Percentiles rank a stretch among this genome's conserved stretches.
Evolutionary conservation across 805 yeast species (phyloP).

Genomic region (Candida multigemmis): DNA sequence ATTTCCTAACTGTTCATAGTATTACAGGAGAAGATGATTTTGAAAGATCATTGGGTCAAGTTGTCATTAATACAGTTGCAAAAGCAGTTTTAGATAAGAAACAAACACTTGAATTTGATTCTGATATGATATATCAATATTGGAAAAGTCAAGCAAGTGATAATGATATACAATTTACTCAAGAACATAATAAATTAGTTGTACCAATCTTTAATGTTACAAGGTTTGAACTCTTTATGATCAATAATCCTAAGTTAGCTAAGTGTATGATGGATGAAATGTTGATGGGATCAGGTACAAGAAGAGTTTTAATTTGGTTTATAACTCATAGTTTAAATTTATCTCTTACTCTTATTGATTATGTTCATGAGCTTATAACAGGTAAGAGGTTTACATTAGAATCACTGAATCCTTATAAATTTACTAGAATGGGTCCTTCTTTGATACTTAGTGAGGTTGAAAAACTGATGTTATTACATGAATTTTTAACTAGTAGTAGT

Average conservation of each 20-base stretch:
- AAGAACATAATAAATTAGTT: conserved; percentile 12
- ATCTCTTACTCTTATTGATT: conserved; percentile 48
- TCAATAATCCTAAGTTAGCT: conserved; percentile 42
- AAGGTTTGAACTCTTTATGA: conserved; percentile 43
- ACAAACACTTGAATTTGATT: conserved; percentile 8
- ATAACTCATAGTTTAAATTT: conserved; percentile 50
- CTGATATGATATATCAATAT: conserved; percentile 25
- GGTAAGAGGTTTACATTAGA: conserved; percentile 25
- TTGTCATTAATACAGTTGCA: conserved; percentile 40
- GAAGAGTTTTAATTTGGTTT: conserved; percentile 60
- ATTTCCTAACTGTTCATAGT: conserved; percentile 12
- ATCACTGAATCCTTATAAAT: conserved; percentile 16
- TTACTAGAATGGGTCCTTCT: conserved; percentile 47
- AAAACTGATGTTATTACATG: conserved; percentile 59
- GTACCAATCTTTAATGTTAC: conserved; percentile 22
- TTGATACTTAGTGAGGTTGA: conserved; percentile 51
- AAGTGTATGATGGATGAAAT: conserved; percentile 59
- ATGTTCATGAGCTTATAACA: conserved; percentile 50
- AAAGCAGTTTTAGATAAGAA: conserved; percentile 32
- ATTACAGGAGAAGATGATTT: conserved; percentile 16
- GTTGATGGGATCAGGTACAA: conserved; percentile 57
- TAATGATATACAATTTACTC: conserved; percentile 13
- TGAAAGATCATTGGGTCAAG: conserved; percentile 24
- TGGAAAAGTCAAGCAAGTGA: conserved; percentile 28
- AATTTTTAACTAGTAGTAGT: conserved; percentile 47